A percentile compares a stretch with the other conserved stretches of the same genome.
These are phyloP conservation scores for Aspergillus aculeatus DNA, from an alignment of 2,329 filamentous ascomycete genomes.

Conservation along the genomic window DNA sequence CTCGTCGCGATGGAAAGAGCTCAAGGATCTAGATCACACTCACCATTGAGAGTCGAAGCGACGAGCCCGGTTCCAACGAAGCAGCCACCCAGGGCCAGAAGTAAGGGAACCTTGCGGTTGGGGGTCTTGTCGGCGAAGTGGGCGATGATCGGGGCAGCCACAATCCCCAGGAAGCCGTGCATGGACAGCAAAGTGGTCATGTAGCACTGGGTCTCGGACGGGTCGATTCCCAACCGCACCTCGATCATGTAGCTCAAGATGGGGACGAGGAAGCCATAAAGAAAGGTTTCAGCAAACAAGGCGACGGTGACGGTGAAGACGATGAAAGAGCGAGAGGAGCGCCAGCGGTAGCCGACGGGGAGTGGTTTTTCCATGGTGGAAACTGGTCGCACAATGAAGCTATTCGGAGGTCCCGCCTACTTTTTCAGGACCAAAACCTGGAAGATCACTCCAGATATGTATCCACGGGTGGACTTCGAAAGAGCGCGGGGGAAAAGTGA, in stretches of 20 bases:
- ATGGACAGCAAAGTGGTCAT: conserved; percentile 26
- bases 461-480: too few species aligned
- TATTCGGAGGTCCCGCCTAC: too few species aligned
- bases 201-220: conserved; percentile 24
- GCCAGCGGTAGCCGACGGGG: conserved; percentile 15
- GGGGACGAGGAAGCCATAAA: conserved; percentile 36
- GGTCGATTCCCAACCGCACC: conserved; percentile 24
- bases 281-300: conserved; percentile 29
- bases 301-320: conserved; percentile 12
- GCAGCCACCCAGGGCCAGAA: conserved; percentile 26
- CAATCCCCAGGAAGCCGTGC: conserved; percentile 26
- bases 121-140: conserved; percentile 30
- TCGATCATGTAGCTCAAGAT: conserved; percentile 35
- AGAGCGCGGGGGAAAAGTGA: too few species aligned
- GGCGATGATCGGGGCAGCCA: conserved; percentile 27
- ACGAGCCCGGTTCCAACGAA: conserved; percentile 28
- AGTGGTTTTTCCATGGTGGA: background rate
- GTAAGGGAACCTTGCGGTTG: conserved; percentile 23
- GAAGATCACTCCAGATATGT: background rate
- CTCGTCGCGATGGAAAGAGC: background rate
- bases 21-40: background rate
- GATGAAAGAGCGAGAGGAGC: conserved; percentile 17
- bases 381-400: too few species aligned
- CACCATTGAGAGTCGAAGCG: conserved; percentile 23
- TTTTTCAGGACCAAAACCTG: background rate